Evolutionary conservation across 148 eudicot genomes (phyloP), one percentile per base, ranked within the genome.

Genomic region (Nyssa sinensis): DNA sequence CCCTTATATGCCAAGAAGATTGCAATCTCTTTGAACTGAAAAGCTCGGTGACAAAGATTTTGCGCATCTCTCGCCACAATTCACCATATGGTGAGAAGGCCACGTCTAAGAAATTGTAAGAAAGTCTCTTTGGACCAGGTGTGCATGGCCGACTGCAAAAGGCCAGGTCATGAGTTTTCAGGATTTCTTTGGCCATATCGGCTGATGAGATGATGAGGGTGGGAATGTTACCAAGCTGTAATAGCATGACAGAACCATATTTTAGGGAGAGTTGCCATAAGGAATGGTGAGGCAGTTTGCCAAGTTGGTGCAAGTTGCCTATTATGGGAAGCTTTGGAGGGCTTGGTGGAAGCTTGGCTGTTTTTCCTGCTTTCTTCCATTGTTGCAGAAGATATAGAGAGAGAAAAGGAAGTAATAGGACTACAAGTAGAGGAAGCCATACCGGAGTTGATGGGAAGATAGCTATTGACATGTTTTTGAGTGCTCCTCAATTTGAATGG

Each of bases 221-320:
- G 7, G 66, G 65, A 57, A 39, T 19, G 13, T 39, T 21, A 1
- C 41, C 75, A 6, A 72, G 75, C 19, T 62, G n/a, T 37, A 72
- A 30, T 7, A 19, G 67, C 75, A 72, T 62, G 55, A 72, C 12
- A 31, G 75, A 67, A 11, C 67, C 75, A 62, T 39, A 41, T 27
- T 62, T 41, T 12, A 61, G 34, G 14, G 75, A 60, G 25, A 72
- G 67, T 29, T 39, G 17, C 25, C 25, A 6, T 24, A 72, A 41
- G 17, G 75, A 62, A 7, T 61, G 75, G 57, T 72, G 75, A 29
- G 75, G 66, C 21, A 62, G 1, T 13, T 37, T 61, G 21, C 67
- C 75, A 9, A 62, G 65, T 29, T 61, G 67, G 66, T 72, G 75
- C 66, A 72, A 62, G 57, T 72, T 72, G 33, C 74, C 66, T 59